Base-by-base conservation (phyloP, 148 eudicot genomes). In the Rhododendron vialii region DNA sequence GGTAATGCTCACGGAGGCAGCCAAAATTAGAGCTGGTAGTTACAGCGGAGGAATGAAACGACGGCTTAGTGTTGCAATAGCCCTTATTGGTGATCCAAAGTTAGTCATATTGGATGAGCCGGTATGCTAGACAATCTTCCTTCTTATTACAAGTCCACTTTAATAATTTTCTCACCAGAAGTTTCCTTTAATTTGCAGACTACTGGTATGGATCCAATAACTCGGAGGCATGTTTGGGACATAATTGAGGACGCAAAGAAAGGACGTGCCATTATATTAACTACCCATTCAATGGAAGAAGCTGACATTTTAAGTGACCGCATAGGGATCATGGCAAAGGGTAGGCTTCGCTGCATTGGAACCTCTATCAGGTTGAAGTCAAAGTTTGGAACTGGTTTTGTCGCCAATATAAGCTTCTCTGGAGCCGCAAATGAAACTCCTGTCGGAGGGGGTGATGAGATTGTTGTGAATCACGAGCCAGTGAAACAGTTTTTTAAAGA, bases 231-330 rank as follows among this genome's bases (percentile, higher is more conserved):
- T 83, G 97, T 95, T 41, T 96, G 97, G 99, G 99, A 96, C 92
- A 94, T 96, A 65, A 96, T 96, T 86, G 99, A 94, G 85, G 85
- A 93, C 61, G 96, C 99, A 78, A 96, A 96, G 86, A 93, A 84
- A 87, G 99, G 97, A 57, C 90, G 98, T 59, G 95, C 95, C 17
- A 90, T 96, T 43, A 86, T 96, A 78, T 89, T 96, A 45, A 95
- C 99, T n/a, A 96, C 99, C 82, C 99, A 96, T 85, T 96, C 99
- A 7, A 96, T 95, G 99, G 99, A 95, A 90, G 99, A 96, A 90
- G 99, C 99, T 17, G 98, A 96, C 76, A 91, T 96, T 55, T 85
- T 96, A 88, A 88, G 97, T 33, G 99, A 96, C 57, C 94, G 98
- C 11, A 93, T 96, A 41, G 98, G 99, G 75, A 93, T 96, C 89